Conservation (phyloP, 2,329 filamentous ascomycete species). For the Trichoderma semiorbis region DNA sequence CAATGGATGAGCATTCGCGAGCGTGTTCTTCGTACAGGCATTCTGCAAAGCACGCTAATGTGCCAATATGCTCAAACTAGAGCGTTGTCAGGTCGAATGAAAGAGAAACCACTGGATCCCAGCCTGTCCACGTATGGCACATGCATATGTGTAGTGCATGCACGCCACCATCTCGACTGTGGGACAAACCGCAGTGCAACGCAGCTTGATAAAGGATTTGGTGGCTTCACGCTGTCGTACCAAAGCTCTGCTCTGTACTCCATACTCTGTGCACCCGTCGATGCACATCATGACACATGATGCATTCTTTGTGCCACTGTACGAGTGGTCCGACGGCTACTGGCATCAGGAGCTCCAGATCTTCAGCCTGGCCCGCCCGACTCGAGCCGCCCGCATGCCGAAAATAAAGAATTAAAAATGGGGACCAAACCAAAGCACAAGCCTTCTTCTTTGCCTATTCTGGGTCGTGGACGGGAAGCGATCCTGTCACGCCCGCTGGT, state of each 20-base stretch:
- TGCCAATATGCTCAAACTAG: background rate
- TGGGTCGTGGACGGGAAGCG: background rate
- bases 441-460: background rate
- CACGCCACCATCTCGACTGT: background rate
- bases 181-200: background rate
- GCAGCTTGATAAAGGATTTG: background rate
- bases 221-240: background rate
- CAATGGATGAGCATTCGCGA: background rate
- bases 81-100: background rate
- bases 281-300: background rate
- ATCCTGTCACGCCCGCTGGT: background rate
- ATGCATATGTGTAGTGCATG: background rate
- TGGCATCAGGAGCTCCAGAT: slow-evolving; percentile 3
- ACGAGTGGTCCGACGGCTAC: background rate
- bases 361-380: background rate
- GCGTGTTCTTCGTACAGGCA: background rate
- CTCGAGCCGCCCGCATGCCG: background rate
- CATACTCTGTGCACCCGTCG: background rate
- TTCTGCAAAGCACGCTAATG: background rate
- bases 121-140: background rate
- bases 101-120: background rate
- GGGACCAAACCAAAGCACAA: background rate
- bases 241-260: background rate
- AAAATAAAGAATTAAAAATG: background rate
- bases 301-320: background rate